Evolutionary conservation across 2,329 filamentous ascomycete species (phyloP).

Genomic region (Venturiaceae sp.): DNA sequence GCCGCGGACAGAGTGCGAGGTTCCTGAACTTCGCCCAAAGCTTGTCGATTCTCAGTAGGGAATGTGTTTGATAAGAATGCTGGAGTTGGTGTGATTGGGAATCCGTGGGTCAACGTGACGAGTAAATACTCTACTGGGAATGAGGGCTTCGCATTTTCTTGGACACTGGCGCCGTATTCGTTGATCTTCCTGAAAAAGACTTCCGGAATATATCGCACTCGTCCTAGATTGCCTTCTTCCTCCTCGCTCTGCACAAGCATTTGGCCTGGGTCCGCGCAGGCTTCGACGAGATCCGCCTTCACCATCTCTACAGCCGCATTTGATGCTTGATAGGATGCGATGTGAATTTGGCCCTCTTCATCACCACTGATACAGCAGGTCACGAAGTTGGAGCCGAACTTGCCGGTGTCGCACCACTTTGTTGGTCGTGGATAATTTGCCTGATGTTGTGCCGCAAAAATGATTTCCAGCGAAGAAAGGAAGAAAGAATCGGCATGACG

Average conservation of each 20-base stretch:
- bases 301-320: constrained; percentile 98
- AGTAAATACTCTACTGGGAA: constrained; percentile 97
- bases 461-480: constrained; percentile 83
- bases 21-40: constrained; percentile 79
- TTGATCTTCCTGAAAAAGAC: constrained; percentile 95
- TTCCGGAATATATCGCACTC: constrained; percentile 85
- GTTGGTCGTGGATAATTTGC: constrained; percentile 80
- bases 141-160: constrained; percentile 91
- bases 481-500: constrained; percentile 93
- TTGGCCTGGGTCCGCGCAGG: constrained; percentile 81
- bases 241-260: constrained; percentile 94
- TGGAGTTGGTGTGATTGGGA: constrained; percentile 71
- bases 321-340: constrained; percentile 89
- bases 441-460: constrained; percentile 80
- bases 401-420: constrained; percentile 94
- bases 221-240: constrained; percentile 62
- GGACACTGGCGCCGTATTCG: constrained; percentile 91
- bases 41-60: constrained; percentile 83
- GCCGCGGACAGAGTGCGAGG: constrained; percentile 56
- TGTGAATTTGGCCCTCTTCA: constrained; percentile 74
- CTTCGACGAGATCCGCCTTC: constrained; percentile 85
- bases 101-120: constrained; percentile 92
- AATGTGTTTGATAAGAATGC: constrained; percentile 65
- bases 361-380: constrained; percentile 95
- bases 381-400: constrained; percentile 93